A percentile compares a stretch with the other conserved stretches of the same genome.
These are phyloP conservation scores for Suillus cothurnatus DNA, from an alignment of 768 basidiomycete species.

Conservation along the genomic window DNA sequence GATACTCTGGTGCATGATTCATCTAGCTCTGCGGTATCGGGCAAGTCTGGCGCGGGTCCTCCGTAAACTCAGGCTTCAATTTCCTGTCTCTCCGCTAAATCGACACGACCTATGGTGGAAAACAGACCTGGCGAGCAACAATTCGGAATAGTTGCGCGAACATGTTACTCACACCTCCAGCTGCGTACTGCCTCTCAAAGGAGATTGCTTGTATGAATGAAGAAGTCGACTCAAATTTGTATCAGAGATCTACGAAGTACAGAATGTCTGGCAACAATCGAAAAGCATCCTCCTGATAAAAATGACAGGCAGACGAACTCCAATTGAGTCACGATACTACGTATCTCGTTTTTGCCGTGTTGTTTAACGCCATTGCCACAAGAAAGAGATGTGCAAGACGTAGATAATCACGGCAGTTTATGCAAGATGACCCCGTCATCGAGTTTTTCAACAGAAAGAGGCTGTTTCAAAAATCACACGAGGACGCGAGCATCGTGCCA, in stretches of 20 bases:
- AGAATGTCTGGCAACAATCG: conserved; percentile 27
- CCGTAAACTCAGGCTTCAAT: background rate
- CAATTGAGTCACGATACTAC: conserved; percentile 22
- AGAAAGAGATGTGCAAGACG: conserved; percentile 45
- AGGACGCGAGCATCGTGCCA: background rate
- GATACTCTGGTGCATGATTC: background rate
- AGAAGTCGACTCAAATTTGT: background rate
- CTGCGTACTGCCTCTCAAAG: background rate
- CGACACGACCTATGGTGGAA: background rate
- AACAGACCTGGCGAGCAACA: background rate
- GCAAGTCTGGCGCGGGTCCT: background rate
- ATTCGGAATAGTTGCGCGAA: background rate
- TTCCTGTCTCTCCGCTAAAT: background rate
- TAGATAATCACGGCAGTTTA: conserved; percentile 61
- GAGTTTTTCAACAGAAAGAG: background rate
- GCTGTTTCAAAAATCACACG: background rate
- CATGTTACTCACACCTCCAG: no score
- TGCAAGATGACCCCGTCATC: background rate
- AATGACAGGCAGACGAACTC: conserved; percentile 56
- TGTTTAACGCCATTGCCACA: conserved; percentile 69
- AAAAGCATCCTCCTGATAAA: conserved; percentile 41
- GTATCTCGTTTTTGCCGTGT: conserved; percentile 54
- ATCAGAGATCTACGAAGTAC: background rate
- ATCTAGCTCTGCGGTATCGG: background rate
- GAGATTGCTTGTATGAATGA: background rate